Evolutionary conservation across 352 stramenopile species (phyloP).

Genomic region (Elongisporangium anandrum): DNA sequence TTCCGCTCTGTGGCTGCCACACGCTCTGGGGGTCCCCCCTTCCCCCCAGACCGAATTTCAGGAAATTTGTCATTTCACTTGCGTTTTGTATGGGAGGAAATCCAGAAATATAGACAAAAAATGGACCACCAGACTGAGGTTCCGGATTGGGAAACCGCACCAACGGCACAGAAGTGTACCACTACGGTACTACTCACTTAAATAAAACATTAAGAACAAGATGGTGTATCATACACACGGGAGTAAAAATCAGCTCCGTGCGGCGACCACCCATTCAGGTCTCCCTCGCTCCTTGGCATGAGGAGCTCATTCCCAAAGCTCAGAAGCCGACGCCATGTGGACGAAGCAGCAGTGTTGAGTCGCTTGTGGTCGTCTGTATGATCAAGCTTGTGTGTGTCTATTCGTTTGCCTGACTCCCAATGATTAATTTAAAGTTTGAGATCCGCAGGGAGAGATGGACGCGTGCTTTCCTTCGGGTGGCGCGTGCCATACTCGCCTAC

Average conservation of each 20-base stretch:
- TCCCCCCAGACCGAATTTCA: neutral
- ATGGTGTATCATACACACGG: neutral
- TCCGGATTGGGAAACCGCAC: neutral
- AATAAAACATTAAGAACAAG: neutral
- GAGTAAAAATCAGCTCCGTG: neutral
- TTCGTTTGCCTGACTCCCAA: conserved; percentile 21
- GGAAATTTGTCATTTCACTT: neutral
- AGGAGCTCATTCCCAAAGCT: neutral
- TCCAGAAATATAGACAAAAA: conserved; percentile 9
- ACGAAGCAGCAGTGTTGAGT: neutral
- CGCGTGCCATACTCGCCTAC: conserved; percentile 29
- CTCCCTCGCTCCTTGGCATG: neutral
- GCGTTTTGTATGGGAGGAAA: conserved; percentile 3
- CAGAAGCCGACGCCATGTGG: neutral
- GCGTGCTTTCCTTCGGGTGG: conserved; percentile 13
- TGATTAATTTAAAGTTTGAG: conserved; percentile 88
- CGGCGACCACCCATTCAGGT: neutral
- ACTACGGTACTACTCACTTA: neutral
- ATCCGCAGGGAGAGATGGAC: conserved; percentile 53
- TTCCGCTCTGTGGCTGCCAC: neutral
- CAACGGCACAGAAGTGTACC: neutral
- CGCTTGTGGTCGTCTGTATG: too few species aligned
- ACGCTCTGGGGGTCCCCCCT: neutral
- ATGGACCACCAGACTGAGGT: neutral
- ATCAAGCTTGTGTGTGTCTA: conserved; percentile 6